Conservation (phyloP, 148 eudicot genomes). For the Spergularia bocconei region DNA sequence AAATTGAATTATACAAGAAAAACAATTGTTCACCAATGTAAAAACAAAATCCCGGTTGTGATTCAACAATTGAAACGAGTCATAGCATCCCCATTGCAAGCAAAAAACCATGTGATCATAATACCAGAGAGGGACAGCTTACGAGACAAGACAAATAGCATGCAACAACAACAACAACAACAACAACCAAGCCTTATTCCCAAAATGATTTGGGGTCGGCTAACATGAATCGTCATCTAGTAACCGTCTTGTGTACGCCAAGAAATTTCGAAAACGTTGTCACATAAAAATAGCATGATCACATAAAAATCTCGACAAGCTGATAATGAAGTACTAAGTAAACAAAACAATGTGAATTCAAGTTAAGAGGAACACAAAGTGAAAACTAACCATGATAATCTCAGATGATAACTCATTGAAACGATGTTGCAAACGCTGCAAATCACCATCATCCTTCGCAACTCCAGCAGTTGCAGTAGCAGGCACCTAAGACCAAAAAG, state of each 20-base stretch:
- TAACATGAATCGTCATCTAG: too few species aligned
- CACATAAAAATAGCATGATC: neutral
- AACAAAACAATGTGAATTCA: neutral
- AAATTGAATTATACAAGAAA: neutral
- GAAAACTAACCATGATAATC: conserved; percentile 17
- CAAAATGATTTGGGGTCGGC: too few species aligned
- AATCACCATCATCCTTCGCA: neutral
- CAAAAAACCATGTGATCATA: neutral
- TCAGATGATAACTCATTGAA: conserved; percentile 13
- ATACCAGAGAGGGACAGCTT: neutral
- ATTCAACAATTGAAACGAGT: neutral
- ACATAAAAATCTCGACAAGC: neutral
- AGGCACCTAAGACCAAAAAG: conserved; percentile 15
- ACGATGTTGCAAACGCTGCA: conserved; percentile 7
- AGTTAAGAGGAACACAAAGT: neutral
- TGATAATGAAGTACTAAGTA: neutral
- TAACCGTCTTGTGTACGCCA: too few species aligned
- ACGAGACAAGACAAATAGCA: neutral
- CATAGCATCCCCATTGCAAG: neutral
- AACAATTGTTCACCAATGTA: neutral
- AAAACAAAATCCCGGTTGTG: neutral
- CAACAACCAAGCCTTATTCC: too few species aligned
- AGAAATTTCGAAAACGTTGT: too few species aligned
- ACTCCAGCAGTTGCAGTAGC: neutral
- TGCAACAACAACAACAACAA: too few species aligned